Evolutionary conservation across 2,329 filamentous ascomycete species (phyloP).

Genomic region (Exophiala xenobiotica): DNA sequence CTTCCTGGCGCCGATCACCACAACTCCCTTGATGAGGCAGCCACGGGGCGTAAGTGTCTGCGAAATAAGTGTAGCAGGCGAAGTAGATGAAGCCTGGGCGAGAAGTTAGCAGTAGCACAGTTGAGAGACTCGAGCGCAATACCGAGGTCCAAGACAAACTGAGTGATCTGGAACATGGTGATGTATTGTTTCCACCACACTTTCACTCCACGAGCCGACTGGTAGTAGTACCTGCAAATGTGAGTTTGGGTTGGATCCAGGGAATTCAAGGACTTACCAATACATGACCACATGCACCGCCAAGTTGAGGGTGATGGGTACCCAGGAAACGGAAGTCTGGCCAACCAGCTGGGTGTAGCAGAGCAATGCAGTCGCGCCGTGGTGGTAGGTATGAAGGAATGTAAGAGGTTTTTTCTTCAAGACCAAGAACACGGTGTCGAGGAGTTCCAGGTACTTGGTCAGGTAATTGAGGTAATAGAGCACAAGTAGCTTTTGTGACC

Average conservation of each 20-base stretch:
- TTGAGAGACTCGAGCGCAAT: background rate
- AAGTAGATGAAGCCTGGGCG: conserved; percentile 91
- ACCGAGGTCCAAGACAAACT: conserved; percentile 88
- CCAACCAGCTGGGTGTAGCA: conserved; percentile 98
- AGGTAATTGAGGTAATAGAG: conserved; percentile 99
- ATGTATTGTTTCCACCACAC: conserved; percentile 99
- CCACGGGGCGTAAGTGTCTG: conserved; percentile 81
- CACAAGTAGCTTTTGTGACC: conserved; percentile 89
- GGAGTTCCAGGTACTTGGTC: conserved; percentile 93
- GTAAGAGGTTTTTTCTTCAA: conserved; percentile 99
- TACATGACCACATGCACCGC: conserved; percentile 98
- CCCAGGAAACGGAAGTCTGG: conserved; percentile 90
- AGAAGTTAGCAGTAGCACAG: too few relatives aligned
- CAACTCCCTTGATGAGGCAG: conserved; percentile 82
- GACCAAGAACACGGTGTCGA: conserved; percentile 95
- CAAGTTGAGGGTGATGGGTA: conserved; percentile 88
- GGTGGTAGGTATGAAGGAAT: conserved; percentile 99
- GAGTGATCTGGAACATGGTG: conserved; percentile 92
- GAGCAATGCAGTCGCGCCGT: conserved; percentile 91
- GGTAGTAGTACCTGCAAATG: conserved; percentile 99
- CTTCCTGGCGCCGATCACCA: conserved; percentile 78
- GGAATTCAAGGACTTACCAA: conserved; percentile 66
- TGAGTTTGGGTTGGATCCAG: background rate
- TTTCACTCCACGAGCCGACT: conserved; percentile 88
- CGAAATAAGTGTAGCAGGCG: conserved; percentile 98